These are phyloP conservation scores for Capronia americana DNA, from an alignment of 2,329 filamentous ascomycete genomes.

Conservation along the genomic window DNA sequence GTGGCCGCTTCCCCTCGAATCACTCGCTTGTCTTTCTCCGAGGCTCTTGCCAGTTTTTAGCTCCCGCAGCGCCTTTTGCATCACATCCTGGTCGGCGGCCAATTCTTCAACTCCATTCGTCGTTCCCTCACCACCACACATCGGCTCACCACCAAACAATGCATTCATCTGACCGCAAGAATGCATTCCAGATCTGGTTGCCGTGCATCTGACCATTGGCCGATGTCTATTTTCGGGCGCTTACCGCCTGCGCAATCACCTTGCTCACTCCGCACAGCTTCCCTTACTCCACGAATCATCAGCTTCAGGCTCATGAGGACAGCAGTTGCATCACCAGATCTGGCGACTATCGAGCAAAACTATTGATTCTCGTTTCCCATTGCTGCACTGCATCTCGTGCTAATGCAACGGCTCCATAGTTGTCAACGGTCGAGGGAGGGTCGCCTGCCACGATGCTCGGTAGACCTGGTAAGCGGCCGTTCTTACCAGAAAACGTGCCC, in stretches of 20 bases:
- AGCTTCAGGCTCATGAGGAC: conserved; percentile 5
- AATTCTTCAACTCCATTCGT: conserved; percentile 27
- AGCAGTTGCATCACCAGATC: conserved; percentile 22
- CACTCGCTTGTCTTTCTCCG: conserved; percentile 1
- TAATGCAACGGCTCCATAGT: conserved; percentile 15
- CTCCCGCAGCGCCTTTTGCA: conserved; percentile 11
- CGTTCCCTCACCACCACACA: conserved; percentile 7
- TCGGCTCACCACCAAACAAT: conserved; percentile 8
- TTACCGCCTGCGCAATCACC: conserved; percentile 13
- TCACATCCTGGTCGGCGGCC: conserved; percentile 27
- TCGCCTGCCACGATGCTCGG: conserved; percentile 11
- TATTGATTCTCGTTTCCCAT: conserved; percentile 29
- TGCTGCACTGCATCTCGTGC: conserved; percentile 20
- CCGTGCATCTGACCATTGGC: conserved; percentile 10
- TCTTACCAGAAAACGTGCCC: conserved; percentile 20
- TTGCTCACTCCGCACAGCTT: conserved; percentile 21
- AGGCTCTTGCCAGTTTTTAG: conserved; percentile 20
- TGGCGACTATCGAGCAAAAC: conserved; percentile 23
- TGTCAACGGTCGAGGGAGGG: conserved; percentile 15
- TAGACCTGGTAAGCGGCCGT: conserved; percentile 10
- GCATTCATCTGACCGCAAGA: conserved; percentile 2
- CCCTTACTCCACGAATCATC: conserved; percentile 30
- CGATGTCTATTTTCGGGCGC: conserved; percentile 32
- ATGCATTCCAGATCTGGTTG: conserved; percentile 20
- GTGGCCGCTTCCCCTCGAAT: conserved; percentile 16